Evolutionary conservation across 208 protist species (phyloP), one percentile per base, ranked within the genome.

Genomic region (Balamuthia mandrillaris): DNA sequence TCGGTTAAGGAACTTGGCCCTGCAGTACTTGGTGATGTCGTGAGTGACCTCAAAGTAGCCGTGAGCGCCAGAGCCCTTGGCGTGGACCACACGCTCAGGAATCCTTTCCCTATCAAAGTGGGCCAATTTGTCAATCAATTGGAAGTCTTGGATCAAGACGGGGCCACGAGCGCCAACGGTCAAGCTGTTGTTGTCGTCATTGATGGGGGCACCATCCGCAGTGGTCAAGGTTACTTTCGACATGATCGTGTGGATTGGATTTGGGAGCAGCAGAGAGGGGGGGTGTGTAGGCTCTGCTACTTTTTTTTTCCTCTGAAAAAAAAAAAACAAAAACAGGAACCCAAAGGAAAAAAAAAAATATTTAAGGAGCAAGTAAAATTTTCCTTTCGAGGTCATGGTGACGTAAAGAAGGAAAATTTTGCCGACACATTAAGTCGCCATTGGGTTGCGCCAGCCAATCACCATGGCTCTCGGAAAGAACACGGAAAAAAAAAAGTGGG

Each of bases 71-170:
- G 91, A 81, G 16, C 81, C 81, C 65, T 85, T 85, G 27, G 81
- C 81, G 44, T 85, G 81, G 37, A 95, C 93, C 18, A 95, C 88
- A 42, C 93, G 81, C 42, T 94, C 91, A 47, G 93, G 93, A 47
- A 95, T 95, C 47, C 92, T 84, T 79, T 95, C 93, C 63, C 91
- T 77, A 49, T 95, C 88, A 60, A 95, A 95, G 51, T 93, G 90
- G 21, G 89, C 44, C 6, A 95, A 61, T 82, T 95, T 95, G n/a
- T 95, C 93, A 66, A 93, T 70, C 16, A 94, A 66, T 42, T 88
- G 70, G 65, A 88, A 86, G 66, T 94, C 92, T 87, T 94, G 84
- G 27, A 94, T 54, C 56, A 94, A 79, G 24, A 92, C n/a, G 54
- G 91, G 91, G 7, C 91, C 91, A 66, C 35, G 16, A 4, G 51